Base-by-base conservation (phyloP, 345 rosid species). In the Bretschneidera sinensis region DNA sequence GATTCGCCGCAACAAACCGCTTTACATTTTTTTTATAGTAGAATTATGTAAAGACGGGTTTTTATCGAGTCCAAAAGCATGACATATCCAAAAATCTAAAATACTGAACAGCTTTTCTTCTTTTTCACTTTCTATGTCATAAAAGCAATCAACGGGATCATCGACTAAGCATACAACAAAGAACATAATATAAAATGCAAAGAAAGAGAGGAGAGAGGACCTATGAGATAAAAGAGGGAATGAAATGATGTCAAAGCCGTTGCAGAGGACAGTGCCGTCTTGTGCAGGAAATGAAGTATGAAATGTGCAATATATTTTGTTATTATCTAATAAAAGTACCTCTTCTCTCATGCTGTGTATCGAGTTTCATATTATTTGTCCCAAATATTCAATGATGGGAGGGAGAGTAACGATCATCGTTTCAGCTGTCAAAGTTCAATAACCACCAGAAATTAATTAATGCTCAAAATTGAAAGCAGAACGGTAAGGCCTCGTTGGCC, bases 181-280 rank as follows among this genome's bases (percentile, higher is more conserved):
- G 45, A 39, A 4, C 35, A 39, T 9, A 50, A 15, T 55, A n/a
- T 54, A 39, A 48, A 24, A 54, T 24, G 13, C 22, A 17, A 13
- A 25, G 66, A 61, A 11, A 19, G 39, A 53, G 20, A 31, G 49
- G 10, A 59, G 43, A 55, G 58, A 21, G 17, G 24, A 53, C 54
- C 43, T 21, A 55, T 21, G 43, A 5, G 51, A 28, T n/a, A 13
- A 55, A 33, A 23, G 28, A 25, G 28, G 17, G 39, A 24, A 47
- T 43, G 23, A 11, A 20, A 64, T 60, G 65, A 71, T 54, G 62
- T 60, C 14, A 54, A 52, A 65, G 61, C 60, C 19, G 72, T 74
- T 71, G 69, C 69, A 63, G 71, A 43, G 43, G 24, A 57, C 11
- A 22, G 69, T 17, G 51, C 43, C 75, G 57, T 69, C 62, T 18